phyloP scores from a whole-genome alignment of 2,329 filamentous ascomycete genomes.

The Dissoconium aciculare region DNA sequence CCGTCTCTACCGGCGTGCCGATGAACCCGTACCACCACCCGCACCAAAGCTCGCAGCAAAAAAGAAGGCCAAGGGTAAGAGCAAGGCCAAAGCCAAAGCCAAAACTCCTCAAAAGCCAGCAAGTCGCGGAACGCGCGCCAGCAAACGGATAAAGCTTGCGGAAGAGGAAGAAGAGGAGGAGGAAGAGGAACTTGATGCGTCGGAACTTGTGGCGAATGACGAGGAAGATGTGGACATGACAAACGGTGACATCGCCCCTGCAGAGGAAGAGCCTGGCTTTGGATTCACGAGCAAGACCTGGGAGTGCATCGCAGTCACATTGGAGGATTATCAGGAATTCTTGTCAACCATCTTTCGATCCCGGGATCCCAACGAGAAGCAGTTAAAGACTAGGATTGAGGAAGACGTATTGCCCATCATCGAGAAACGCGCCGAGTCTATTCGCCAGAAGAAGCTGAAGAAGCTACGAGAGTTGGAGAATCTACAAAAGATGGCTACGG shows the following conservation, averaged over 20 bases:
- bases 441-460: slow-evolving; percentile 57
- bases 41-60: slow-evolving; percentile 17
- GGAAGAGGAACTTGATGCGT: slow-evolving; percentile 29
- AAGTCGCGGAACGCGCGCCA: slow-evolving; percentile 43
- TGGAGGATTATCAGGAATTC: slow-evolving; percentile 61
- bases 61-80: slow-evolving; percentile 42
- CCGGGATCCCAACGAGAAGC: slow-evolving; percentile 72
- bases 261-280: slow-evolving; percentile 27
- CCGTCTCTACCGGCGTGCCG: slow-evolving; percentile 75
- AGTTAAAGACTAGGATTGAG: slow-evolving; percentile 54
- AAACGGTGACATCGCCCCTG: slow-evolving; percentile 21
- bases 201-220: slow-evolving; percentile 27
- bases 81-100: slow-evolving; percentile 40
- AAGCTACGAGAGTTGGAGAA: slow-evolving; percentile 69
- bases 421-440: slow-evolving; percentile 54
- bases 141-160: slow-evolving; percentile 51
- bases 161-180: slow-evolving; percentile 32
- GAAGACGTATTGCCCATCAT: slow-evolving; percentile 73
- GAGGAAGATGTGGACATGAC: slow-evolving; percentile 26
- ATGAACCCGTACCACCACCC: slow-evolving; percentile 47
- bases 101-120: slow-evolving; percentile 46
- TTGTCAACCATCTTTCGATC: slow-evolving; percentile 57
- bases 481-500: slow-evolving; percentile 75
- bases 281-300: slow-evolving; percentile 65
- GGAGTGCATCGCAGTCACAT: slow-evolving; percentile 77